Conservation (phyloP, 2,329 filamentous ascomycete species). For the Fusarium anguioides region DNA sequence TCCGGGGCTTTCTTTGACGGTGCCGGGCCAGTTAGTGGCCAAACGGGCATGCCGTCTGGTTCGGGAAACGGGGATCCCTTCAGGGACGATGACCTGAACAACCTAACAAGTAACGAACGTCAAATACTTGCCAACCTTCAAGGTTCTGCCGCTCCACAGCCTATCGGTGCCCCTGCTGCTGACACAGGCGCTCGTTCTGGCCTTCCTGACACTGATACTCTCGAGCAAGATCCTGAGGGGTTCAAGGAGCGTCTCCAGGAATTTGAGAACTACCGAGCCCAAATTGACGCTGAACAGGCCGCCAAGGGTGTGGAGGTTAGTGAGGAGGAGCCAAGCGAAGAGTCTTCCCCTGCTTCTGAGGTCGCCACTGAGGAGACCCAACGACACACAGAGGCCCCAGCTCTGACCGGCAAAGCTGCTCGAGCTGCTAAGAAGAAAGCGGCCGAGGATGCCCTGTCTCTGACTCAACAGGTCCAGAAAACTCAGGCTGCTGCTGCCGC, state of each 20-base stretch:
- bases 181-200: slow-evolving; percentile 56
- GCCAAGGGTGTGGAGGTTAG: slow-evolving; percentile 46
- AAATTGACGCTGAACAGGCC: slow-evolving; percentile 69
- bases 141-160: slow-evolving; percentile 49
- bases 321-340: slow-evolving; percentile 50
- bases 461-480: slow-evolving; percentile 88
- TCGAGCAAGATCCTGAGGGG: slow-evolving; percentile 66
- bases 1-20: slow-evolving; percentile 77
- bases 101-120: slow-evolving; percentile 66
- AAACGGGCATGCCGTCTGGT: slow-evolving; percentile 38
- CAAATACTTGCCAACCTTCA: slow-evolving; percentile 60
- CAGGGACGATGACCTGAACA: slow-evolving; percentile 79
- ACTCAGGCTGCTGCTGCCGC: slow-evolving; percentile 64
- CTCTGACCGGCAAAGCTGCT: slow-evolving; percentile 40
- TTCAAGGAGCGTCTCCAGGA: slow-evolving; percentile 81
- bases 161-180: slow-evolving; percentile 50
- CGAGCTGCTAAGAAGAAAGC: slow-evolving; percentile 50
- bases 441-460: slow-evolving; percentile 64
- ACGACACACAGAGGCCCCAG: slow-evolving; percentile 17
- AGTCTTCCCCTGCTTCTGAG: slow-evolving; percentile 19
- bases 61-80: slow-evolving; percentile 61
- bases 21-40: slow-evolving; percentile 52
- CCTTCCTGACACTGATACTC: slow-evolving; percentile 62
- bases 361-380: slow-evolving; percentile 26
- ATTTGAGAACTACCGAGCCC: slow-evolving; percentile 82